Evolutionary conservation across 768 basidiomycete genomes (phyloP).

Genomic region (Tremella yokohamensis): DNA sequence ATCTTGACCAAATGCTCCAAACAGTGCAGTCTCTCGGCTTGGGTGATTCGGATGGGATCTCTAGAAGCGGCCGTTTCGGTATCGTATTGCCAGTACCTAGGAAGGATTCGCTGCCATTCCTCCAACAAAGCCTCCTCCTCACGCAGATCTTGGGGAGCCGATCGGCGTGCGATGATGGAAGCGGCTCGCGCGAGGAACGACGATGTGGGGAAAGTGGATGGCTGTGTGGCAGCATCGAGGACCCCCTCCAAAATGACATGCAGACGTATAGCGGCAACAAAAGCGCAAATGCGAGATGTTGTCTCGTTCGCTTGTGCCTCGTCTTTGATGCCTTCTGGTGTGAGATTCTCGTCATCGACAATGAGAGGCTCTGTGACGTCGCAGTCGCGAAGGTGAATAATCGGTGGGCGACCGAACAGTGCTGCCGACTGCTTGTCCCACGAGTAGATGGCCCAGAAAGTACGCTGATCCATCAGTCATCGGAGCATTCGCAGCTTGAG

Average conservation of each 20-base stretch:
- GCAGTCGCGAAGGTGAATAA: slow-evolving; percentile 81
- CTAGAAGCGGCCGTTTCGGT: slow-evolving; percentile 75
- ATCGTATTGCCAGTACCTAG: slow-evolving; percentile 73
- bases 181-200: slow-evolving; percentile 76
- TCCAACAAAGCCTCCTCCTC: slow-evolving; percentile 80
- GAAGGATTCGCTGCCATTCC: slow-evolving; percentile 69
- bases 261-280: slow-evolving; percentile 69
- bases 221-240: slow-evolving; percentile 64
- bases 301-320: slow-evolving; percentile 66
- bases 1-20: slow-evolving; percentile 81
- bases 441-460: slow-evolving; percentile 93
- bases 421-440: slow-evolving; percentile 88
- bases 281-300: slow-evolving; percentile 74
- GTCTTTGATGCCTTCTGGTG: slow-evolving; percentile 61
- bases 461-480: slow-evolving; percentile 55
- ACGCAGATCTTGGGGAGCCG: slow-evolving; percentile 42
- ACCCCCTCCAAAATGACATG: slow-evolving; percentile 86
- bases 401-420: slow-evolving; percentile 75
- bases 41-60: slow-evolving; percentile 83
- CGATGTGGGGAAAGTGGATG: slow-evolving; percentile 64
- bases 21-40: slow-evolving; percentile 80
- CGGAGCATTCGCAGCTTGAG: background rate
- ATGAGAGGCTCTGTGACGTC: slow-evolving; percentile 82
- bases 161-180: slow-evolving; percentile 61
- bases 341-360: slow-evolving; percentile 85